Evolutionary conservation across 805 yeast genomes (phyloP), one percentile per base, ranked within the genome.

Genomic region (Candida glaebosa): DNA sequence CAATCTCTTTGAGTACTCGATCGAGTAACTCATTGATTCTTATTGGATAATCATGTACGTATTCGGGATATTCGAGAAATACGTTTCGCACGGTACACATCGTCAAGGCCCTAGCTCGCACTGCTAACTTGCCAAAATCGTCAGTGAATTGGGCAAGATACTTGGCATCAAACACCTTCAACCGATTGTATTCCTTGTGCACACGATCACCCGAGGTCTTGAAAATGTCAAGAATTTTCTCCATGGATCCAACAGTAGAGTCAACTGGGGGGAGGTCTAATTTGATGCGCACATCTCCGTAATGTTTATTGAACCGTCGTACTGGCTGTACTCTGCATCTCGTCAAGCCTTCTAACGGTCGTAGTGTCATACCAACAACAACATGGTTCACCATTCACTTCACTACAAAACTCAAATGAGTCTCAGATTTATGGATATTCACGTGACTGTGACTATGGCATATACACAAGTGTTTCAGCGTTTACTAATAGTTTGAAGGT

Each of bases 191-290:
- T 6, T 17, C 26, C 5, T 18, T 25, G 9, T 15, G 17, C 6
- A 7, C 4, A 25, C 18, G 5, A 3, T 25, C 15, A 5, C 32
- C 10, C 17, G 18, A 17, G 15, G 28, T 22, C 10, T 14, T 9
- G 3, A 39, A 12, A 9, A 39, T 33, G 4, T 6, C 15, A 6
- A 39, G 30, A 5, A 39, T 33, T 15, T 32, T 25, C 15, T 25
- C 41, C 41, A 39, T 32, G 4, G 41, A 32, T 24, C 31, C 33
- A 9, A 35, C 25, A 5, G 38, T 24, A n/a, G 38, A 35, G 16
- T 35, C 38, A 30, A 35, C 16, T 14, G 10, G 6, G 5, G 22
- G 12, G 6, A 34, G 10, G 20, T 34, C 37, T 4, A 34, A 28
- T 28, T 28, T 28, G 7, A 28, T 12, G 9, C 16, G 16, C 9